Conservation (phyloP, 371 early-diverging fungal genomes). For the Mortierella sp. region DNA sequence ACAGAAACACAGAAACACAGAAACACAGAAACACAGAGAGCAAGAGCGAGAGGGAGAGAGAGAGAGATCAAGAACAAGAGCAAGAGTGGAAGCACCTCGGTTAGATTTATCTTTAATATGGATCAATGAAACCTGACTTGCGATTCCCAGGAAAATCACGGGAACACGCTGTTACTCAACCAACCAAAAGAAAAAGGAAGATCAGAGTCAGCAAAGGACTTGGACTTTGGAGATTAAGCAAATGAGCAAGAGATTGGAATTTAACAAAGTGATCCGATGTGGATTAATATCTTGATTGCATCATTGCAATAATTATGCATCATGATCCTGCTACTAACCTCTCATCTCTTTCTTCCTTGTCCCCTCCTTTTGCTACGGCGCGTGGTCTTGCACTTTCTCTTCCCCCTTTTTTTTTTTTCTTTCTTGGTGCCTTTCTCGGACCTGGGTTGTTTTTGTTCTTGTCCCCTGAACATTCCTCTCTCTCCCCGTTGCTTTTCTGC, state of each 20-base stretch:
- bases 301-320: too few relatives aligned
- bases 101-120: background rate
- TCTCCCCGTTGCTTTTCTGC: background rate
- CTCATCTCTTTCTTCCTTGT: too few relatives aligned
- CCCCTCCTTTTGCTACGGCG: too few relatives aligned
- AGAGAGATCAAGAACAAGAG: too few relatives aligned
- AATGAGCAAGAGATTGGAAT: background rate
- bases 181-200: too few relatives aligned
- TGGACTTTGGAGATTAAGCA: too few relatives aligned
- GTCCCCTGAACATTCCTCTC: slow-evolving; percentile 17
- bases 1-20: too few relatives aligned
- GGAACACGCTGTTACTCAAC: background rate
- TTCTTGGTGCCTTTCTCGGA: slow-evolving; percentile 1
- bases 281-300: too few relatives aligned
- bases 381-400: background rate
- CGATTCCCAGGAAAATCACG: background rate
- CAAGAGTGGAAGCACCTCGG: too few relatives aligned
- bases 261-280: too few relatives aligned
- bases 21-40: too few relatives aligned
- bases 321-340: background rate
- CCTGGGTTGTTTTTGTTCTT: background rate
- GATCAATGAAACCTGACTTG: background rate
- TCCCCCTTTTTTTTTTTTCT: slow-evolving; percentile 1
- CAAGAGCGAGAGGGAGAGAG: too few relatives aligned
- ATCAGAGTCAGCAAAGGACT: background rate